Percentiles rank a stretch among this genome's conserved stretches.
These are phyloP conservation scores for Botryobasidium botryosum DNA, from an alignment of 768 basidiomycete species.

Conservation along the genomic window DNA sequence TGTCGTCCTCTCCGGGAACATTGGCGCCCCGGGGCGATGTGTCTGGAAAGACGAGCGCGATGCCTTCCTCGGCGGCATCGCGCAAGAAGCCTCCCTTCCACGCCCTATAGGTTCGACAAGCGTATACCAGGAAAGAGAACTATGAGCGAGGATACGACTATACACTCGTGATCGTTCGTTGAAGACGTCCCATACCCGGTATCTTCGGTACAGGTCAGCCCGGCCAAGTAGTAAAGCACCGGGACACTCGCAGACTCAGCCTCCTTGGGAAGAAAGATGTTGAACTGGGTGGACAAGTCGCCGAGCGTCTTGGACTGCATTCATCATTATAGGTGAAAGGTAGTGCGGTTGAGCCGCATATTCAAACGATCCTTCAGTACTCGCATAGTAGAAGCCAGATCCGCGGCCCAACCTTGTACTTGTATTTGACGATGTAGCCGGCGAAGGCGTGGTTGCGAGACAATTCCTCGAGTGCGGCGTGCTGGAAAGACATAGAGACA, in stretches of 20 bases:
- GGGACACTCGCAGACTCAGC: conserved; percentile 35
- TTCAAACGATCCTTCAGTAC: neutral
- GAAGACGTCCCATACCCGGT: conserved; percentile 43
- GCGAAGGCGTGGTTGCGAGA: conserved; percentile 66
- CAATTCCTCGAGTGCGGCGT: conserved; percentile 49
- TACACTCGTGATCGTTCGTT: neutral
- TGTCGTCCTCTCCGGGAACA: conserved; percentile 57
- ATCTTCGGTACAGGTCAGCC: conserved; percentile 82
- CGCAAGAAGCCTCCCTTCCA: conserved; percentile 88
- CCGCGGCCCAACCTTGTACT: conserved; percentile 42
- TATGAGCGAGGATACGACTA: conserved; percentile 1
- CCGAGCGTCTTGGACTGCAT: conserved; percentile 58
- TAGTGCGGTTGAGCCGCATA: neutral
- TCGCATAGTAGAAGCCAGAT: neutral
- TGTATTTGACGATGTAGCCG: conserved; percentile 74
- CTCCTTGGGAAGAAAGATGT: conserved; percentile 67
- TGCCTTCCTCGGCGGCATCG: conserved; percentile 68
- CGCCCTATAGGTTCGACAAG: conserved; percentile 32
- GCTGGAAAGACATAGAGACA: too few species aligned
- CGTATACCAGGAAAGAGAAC: too few species aligned
- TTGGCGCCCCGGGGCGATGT: conserved; percentile 89
- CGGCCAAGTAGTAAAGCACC: conserved; percentile 75
- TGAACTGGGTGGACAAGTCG: conserved; percentile 58
- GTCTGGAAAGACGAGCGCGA: conserved; percentile 89
- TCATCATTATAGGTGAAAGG: neutral